These are phyloP conservation scores for Speleostelium caveatum DNA, from an alignment of 78 protist genomes.

Conservation along the genomic window DNA sequence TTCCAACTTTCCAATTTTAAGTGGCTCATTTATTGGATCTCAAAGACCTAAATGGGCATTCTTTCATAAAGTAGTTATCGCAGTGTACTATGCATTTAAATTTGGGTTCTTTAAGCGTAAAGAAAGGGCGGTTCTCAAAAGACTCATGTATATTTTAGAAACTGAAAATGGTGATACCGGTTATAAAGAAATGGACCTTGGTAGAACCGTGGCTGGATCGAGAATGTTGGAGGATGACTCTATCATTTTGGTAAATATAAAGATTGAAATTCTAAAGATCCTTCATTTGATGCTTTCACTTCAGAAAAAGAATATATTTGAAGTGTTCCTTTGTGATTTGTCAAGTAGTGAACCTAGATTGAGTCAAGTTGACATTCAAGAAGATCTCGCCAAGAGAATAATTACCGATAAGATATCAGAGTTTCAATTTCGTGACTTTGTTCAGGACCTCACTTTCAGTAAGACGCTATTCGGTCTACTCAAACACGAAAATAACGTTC, in stretches of 20 bases:
- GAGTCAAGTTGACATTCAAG: not conserved
- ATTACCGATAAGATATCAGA: not conserved
- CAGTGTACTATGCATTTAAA: conserved; percentile 59
- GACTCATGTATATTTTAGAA: conserved; percentile 22
- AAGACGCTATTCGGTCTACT: not conserved
- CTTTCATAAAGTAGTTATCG: conserved; percentile 51
- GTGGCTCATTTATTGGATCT: not conserved
- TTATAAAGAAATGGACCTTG: conserved; percentile 19
- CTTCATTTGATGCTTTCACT: conserved; percentile 58
- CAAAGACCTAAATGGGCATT: conserved; percentile 54
- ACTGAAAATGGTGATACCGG: conserved; percentile 6
- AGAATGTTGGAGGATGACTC: conserved; percentile 67
- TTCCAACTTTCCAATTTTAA: conserved; percentile 18
- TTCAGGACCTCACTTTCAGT: conserved; percentile 1
- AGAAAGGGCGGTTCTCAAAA: conserved; percentile 18
- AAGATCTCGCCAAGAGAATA: not conserved
- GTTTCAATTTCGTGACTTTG: not conserved
- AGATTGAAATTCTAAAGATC: conserved; percentile 50
- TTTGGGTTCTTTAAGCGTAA: conserved; percentile 74
- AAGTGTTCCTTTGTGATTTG: conserved; percentile 37
- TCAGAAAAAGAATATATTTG: conserved; percentile 56
- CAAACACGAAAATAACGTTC: conserved; percentile 65
- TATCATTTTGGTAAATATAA: conserved; percentile 31
- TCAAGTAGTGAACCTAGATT: not conserved
- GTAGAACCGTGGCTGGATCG: conserved; percentile 64